Evolutionary conservation across 305 asterid genomes (phyloP).

Genomic region (Fraxinus sp.): DNA sequence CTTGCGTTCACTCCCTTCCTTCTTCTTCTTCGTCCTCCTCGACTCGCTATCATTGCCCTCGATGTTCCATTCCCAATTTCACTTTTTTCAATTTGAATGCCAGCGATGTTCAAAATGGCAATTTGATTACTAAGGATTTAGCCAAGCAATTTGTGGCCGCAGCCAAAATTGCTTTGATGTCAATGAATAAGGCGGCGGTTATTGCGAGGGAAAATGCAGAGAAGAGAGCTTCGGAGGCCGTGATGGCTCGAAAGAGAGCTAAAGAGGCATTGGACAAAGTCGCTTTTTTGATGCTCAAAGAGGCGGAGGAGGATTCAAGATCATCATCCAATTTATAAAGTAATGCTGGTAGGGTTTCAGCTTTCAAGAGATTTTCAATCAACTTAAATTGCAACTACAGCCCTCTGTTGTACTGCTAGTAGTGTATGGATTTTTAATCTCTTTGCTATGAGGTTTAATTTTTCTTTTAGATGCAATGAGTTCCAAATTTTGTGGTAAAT

Average conservation of each 20-base stretch:
- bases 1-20: conserved; percentile 29
- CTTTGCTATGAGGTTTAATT: background rate
- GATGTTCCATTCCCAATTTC: conserved; percentile 31
- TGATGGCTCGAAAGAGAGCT: background rate
- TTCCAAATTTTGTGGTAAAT: background rate
- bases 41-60: conserved; percentile 35
- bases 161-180: background rate
- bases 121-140: background rate
- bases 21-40: conserved; percentile 18
- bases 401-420: background rate
- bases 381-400: background rate
- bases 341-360: background rate
- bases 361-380: background rate
- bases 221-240: conserved; percentile 1
- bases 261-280: conserved; percentile 4
- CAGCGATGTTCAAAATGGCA: background rate
- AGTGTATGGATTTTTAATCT: background rate
- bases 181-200: background rate
- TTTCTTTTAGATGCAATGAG: background rate
- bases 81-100: conserved; percentile 9
- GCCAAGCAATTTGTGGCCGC: conserved; percentile 17
- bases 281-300: conserved; percentile 1
- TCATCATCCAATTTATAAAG: background rate
- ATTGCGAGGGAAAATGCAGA: conserved; percentile 1
- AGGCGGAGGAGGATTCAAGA: background rate